phyloP scores from a whole-genome alignment of 2,329 filamentous ascomycete species.

The Neonectria punicea region DNA sequence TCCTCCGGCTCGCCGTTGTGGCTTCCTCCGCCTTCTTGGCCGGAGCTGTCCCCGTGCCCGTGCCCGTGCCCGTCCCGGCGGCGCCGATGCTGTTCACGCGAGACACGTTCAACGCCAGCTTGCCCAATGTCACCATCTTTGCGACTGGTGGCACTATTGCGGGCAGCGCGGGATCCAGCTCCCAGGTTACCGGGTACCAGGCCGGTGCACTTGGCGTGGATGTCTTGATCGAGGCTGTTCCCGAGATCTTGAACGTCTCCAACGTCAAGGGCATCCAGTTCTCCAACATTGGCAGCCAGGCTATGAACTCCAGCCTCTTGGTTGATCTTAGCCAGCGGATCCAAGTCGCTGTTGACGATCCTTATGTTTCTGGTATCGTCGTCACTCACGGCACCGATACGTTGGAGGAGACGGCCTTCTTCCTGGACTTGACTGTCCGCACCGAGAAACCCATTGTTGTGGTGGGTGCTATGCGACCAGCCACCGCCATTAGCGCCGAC shows the following conservation, averaged over 20 bases:
- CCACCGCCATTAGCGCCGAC: slow-evolving; percentile 69
- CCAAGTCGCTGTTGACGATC: slow-evolving; percentile 56
- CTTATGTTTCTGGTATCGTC: slow-evolving; percentile 59
- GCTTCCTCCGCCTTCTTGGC: background rate
- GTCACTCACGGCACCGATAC: slow-evolving; percentile 74
- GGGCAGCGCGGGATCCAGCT: slow-evolving; percentile 56
- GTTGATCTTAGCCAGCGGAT: slow-evolving; percentile 59
- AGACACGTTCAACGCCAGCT: slow-evolving; percentile 36
- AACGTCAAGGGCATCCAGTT: slow-evolving; percentile 64
- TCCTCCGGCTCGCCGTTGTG: background rate
- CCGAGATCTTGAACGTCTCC: slow-evolving; percentile 62
- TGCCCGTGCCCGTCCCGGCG: background rate
- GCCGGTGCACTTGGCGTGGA: slow-evolving; percentile 58
- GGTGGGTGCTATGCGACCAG: slow-evolving; percentile 71
- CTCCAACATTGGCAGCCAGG: slow-evolving; percentile 56
- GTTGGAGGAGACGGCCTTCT: slow-evolving; percentile 70
- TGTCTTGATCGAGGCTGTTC: slow-evolving; percentile 62
- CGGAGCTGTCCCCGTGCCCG: background rate
- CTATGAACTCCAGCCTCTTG: slow-evolving; percentile 59
- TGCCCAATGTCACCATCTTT: slow-evolving; percentile 66
- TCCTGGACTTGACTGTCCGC: slow-evolving; percentile 66
- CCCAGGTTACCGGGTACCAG: slow-evolving; percentile 55
- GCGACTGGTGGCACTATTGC: slow-evolving; percentile 69
- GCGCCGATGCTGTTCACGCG: background rate
- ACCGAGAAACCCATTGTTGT: slow-evolving; percentile 68